Percentiles rank a stretch among this genome's conserved stretches.
phyloP scores from a whole-genome alignment of 768 basidiomycete species.

The Strobilomyces dryophilus region DNA sequence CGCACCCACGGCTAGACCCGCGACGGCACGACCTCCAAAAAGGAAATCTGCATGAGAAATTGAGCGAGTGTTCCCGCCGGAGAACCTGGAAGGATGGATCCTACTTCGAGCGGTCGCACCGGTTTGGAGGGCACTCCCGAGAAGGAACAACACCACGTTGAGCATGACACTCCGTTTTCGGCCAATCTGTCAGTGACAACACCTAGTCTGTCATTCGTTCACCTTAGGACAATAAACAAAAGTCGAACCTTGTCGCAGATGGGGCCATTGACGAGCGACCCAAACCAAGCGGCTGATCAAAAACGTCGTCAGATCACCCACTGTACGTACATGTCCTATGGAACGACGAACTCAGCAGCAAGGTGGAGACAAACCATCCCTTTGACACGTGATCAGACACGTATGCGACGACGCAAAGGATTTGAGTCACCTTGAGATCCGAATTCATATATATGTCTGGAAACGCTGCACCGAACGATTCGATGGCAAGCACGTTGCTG shows the following conservation, averaged over 20 bases:
- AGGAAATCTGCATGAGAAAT: conserved; percentile 17
- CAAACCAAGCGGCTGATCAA: conserved; percentile 28
- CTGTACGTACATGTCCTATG: not conserved
- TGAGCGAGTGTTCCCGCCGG: not conserved
- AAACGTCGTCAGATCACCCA: conserved; percentile 4
- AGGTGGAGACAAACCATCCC: conserved; percentile 32
- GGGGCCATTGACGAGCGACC: conserved; percentile 29
- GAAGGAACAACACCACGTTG: conserved; percentile 26
- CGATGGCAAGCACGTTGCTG: conserved; percentile 31
- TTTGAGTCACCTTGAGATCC: conserved; percentile 20
- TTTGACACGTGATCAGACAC: conserved; percentile 5
- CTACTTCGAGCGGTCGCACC: conserved; percentile 26
- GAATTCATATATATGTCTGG: conserved; percentile 28
- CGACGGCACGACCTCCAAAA: conserved; percentile 28
- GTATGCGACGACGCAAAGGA: not conserved
- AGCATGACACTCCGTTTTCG: conserved; percentile 26
- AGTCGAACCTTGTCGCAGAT: conserved; percentile 27
- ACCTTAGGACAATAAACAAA: not conserved
- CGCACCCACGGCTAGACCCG: conserved; percentile 16
- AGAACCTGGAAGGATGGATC: not conserved
- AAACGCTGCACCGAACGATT: conserved; percentile 33
- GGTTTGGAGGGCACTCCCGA: conserved; percentile 30
- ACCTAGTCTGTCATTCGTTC: not conserved
- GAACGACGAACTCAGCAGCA: conserved; percentile 23
- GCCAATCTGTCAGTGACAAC: conserved; percentile 17